Evolutionary conservation across 768 basidiomycete genomes (phyloP), one percentile per base, ranked within the genome.

Genomic region (Panellus pusillus): DNA sequence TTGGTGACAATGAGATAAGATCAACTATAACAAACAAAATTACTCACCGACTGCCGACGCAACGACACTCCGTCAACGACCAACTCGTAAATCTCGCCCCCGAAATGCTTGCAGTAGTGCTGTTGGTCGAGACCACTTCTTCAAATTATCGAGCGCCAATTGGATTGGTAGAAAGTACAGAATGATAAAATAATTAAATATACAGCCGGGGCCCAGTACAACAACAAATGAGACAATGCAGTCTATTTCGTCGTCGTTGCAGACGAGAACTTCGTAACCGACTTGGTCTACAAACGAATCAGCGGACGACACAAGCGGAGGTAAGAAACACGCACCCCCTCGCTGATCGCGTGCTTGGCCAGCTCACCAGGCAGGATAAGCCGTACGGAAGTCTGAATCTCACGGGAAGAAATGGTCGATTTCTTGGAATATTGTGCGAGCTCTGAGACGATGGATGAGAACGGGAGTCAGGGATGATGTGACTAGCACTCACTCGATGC

Each of bases 341-440:
- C 59, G 36, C 40, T 44, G 68, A 93, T 91, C 55, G 88, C 90
- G 72, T 92, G 91, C 79, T 95, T 96, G 64, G 92, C 89, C 52
- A 96, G 84, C 74, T 95, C 93, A 70, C 92, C 93, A 62, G 96
- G 94, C 28, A 99, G 89, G 71, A 99, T 96, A 51, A 98, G 83
- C 60, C 96, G 89, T 52, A 98, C 97, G 36, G 94, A 83, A 37
- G 96, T 98, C 72, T 98, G 95, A 63, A 98, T 98, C 75, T 98
- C 95, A 58, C 95, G 93, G 41, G 94, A 97, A 20, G 96, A 97
- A 70, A 98, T 98, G 37, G 95, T 98, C 6, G 95, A 97, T 73
- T 96, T 96, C 80, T 97, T 96, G 61, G 95, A 97, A 78, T 98
- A 98, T 3, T 92, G 81, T 44, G 96, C 95, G 63, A 98, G 89